Base-by-base conservation (phyloP, 176 grass and related monocot species). In the Lolium multiflorum region DNA sequence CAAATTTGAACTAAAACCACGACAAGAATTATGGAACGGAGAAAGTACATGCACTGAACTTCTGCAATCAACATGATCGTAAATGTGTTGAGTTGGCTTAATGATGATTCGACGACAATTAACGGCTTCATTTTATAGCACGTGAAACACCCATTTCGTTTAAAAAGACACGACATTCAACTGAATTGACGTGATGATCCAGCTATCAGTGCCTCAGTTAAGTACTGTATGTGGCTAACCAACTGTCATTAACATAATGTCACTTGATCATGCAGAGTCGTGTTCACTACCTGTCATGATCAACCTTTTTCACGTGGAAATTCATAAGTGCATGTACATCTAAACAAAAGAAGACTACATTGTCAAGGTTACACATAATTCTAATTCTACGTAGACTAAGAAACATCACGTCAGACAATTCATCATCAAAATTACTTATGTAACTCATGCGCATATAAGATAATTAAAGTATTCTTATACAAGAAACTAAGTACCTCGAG, bases 401-500 rank as follows among this genome's bases (percentile, higher is more conserved):
- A 69, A 41, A 39, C 66, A 38, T 69, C 16, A 69, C 3, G 35
- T 31, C 7, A 68, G 5, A 17, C 31, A 68, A 38, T 68, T 65
- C 65, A 69, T 17, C 66, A 69, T 18, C 20, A 41, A 69, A 69
- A 20, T 35, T 41, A 69, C 10, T 41, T 37, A 69, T 41, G 15
- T 39, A 39, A 41, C 16, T 38, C 66, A 69, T 39, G 66, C 26
- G 16, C 16, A 69, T 69, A 41, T 41, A 10, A 20, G 8, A 41
- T 39, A 39, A 69, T 69, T 69, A 69, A 10, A 41, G 6, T 39
- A 41, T 5, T 39, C 66, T 20, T 39, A 69, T 41, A 69, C 18
- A 70, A 63, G 9, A 44, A 68, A 74, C 21, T 65, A 72, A 69
- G 68, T 84, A 98, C 96, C 96, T 83, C 86, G 5, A 98, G 88